phyloP scores from a whole-genome alignment of 148 eudicot species.

The Persicaria tinctoria region DNA sequence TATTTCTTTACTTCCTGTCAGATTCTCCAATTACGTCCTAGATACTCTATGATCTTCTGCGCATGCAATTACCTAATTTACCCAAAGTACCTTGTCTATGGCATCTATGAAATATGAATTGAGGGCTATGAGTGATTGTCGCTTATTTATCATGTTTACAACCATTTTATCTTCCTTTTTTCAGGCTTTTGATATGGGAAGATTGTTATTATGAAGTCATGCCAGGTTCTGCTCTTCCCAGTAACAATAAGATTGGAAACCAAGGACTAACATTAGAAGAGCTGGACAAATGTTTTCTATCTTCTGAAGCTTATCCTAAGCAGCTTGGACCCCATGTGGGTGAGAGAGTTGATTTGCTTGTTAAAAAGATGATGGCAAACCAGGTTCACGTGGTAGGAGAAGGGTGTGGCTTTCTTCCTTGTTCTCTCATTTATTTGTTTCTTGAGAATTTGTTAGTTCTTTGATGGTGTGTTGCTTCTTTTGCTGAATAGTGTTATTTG shows the following conservation, averaged over 20 bases:
- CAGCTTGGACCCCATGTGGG: constrained; percentile 33
- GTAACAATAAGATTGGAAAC: constrained; percentile 26
- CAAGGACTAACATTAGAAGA: constrained; percentile 25
- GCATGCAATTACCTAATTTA: neutral
- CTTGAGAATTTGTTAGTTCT: neutral
- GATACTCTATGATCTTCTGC: neutral
- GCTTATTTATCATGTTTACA: neutral
- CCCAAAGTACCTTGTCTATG: neutral
- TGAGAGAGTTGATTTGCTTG: constrained; percentile 42
- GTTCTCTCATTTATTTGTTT: neutral
- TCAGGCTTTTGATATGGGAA: constrained; percentile 95
- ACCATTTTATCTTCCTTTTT: constrained; percentile 3
- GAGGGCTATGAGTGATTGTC: neutral
- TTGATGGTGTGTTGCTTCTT: neutral
- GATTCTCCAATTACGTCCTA: too few relatives aligned
- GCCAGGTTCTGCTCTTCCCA: constrained; percentile 25
- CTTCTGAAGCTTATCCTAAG: constrained; percentile 25
- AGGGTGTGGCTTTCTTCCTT: constrained; percentile 46
- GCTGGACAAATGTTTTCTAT: constrained; percentile 27
- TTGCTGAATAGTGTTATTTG: neutral
- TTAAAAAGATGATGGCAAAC: constrained; percentile 78
- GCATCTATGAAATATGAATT: neutral
- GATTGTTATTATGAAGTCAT: constrained; percentile 61
- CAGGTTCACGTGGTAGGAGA: constrained; percentile 76
- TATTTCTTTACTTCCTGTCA: too few relatives aligned